Conservation (phyloP, 768 basidiomycete genomes). For the Russula foetens region DNA sequence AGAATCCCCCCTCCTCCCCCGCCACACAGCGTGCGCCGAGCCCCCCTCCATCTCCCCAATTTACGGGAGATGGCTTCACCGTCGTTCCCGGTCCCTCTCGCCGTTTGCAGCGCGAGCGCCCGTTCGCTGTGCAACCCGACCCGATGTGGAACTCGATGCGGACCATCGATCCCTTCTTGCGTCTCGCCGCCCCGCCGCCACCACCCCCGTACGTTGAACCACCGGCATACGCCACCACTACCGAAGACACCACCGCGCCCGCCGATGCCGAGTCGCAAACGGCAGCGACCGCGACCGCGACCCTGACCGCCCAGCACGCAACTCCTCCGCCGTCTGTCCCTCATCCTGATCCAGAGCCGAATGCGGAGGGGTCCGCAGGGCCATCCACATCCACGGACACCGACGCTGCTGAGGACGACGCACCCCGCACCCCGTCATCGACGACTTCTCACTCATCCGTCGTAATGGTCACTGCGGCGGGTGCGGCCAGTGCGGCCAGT, state of each 20-base stretch:
- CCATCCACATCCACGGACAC: no score
- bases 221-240: background rate
- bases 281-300: no score
- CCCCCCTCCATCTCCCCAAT: background rate
- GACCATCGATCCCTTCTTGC: background rate
- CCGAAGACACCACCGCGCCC: background rate
- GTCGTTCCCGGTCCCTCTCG: background rate
- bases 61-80: background rate
- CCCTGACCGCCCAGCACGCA: background rate
- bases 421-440: background rate
- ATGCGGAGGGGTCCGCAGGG: background rate
- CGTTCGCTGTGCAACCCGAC: background rate
- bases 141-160: conserved; percentile 5
- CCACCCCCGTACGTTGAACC: background rate
- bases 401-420: no score
- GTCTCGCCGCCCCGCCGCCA: background rate
- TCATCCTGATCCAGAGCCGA: background rate
- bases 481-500: background rate
- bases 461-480: background rate
- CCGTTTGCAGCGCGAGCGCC: conserved; percentile 5
- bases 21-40: background rate
- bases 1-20: background rate
- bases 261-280: background rate
- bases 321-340: background rate
- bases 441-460: no score